Conservation (phyloP, 371 early-diverging fungal species). For the Parasitella parasitica region DNA sequence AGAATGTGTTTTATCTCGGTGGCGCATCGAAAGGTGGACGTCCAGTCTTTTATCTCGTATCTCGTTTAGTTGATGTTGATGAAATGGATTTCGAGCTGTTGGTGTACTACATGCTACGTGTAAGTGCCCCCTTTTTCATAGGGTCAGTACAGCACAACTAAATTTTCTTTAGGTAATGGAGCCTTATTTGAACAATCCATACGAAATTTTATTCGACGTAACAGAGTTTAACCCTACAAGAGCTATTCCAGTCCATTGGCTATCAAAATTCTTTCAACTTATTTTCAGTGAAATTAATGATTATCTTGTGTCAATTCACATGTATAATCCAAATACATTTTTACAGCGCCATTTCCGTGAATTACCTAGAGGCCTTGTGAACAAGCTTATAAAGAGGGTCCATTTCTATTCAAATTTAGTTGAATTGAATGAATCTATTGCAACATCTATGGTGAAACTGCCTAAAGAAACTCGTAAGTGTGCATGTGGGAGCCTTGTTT, state of each 20-base stretch:
- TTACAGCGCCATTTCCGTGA: slow-evolving; percentile 68
- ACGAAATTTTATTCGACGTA: slow-evolving; percentile 80
- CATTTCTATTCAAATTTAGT: slow-evolving; percentile 61
- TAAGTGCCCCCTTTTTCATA: slow-evolving; percentile 22
- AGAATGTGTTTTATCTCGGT: slow-evolving; percentile 74
- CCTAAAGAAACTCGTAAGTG: slow-evolving; percentile 69
- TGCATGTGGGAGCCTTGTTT: no score
- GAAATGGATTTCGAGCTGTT: slow-evolving; percentile 80
- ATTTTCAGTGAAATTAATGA: slow-evolving; percentile 64
- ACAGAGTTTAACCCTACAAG: slow-evolving; percentile 75
- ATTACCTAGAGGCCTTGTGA: slow-evolving; percentile 54
- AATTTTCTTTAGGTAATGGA: slow-evolving; percentile 48
- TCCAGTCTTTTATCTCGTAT: slow-evolving; percentile 83
- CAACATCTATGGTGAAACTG: slow-evolving; percentile 66
- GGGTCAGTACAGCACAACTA: not conserved
- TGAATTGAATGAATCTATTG: slow-evolving; percentile 70
- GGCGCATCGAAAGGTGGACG: slow-evolving; percentile 74
- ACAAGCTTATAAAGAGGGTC: slow-evolving; percentile 60
- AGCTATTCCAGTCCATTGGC: slow-evolving; percentile 77
- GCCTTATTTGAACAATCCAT: slow-evolving; percentile 60
- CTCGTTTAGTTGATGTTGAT: slow-evolving; percentile 68
- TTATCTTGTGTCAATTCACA: slow-evolving; percentile 53
- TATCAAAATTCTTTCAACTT: slow-evolving; percentile 73
- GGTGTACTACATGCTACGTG: slow-evolving; percentile 71
- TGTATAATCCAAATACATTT: slow-evolving; percentile 78